Base-by-base conservation (phyloP, 2,329 filamentous ascomycete species). In the Alternaria gaisen region DNA sequence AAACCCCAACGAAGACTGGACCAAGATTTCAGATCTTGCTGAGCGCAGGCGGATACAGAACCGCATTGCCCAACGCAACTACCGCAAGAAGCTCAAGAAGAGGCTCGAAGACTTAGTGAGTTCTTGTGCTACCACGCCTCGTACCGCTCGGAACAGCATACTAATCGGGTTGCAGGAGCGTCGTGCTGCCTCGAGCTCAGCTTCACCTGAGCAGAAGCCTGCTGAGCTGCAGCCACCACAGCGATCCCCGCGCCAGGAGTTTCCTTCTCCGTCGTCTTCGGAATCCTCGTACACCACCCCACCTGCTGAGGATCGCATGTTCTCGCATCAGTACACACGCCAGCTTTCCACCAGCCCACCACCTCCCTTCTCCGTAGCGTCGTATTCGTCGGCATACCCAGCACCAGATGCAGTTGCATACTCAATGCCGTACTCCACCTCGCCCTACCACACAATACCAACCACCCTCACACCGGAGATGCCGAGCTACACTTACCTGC, bases 1-100 rank as follows among this genome's bases (percentile, higher is more conserved):
- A 72, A 96, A 97, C 79, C 92, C 94, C 56, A 94, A 97, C 76
- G 94, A 98, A 83, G 94, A 98, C 83, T 98, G 94, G 94, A 97
- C 94, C 77, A 97, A 97, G 88, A 97, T 98, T 79, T 97, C 94
- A 59, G 94, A 98, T 80, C 89, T 98, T 61, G 94, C 94, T 53
- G 94, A 98, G 83, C 90, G 95, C 76, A 86, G 94, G 74, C 88
- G 94, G 77, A 97, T 97, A 83, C 94, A 98, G 82, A 98, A 98
- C 83, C 90, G 94, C 71, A 97, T 98, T 85, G 94, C 94, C 70
- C 94, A 98, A 83, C 90, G 94, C 74, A 97, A 97, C 84, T 97
- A 97, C 83, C 93, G 92, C 86, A 94, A 94, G 88, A 94, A 94
- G 88, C 89, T 94, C 72, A 94, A 95, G 90, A 91, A 90, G 83